These are phyloP conservation scores for Staphylotrichum longicolle DNA, from an alignment of 495 filamentous ascomycete species.

Conservation along the genomic window DNA sequence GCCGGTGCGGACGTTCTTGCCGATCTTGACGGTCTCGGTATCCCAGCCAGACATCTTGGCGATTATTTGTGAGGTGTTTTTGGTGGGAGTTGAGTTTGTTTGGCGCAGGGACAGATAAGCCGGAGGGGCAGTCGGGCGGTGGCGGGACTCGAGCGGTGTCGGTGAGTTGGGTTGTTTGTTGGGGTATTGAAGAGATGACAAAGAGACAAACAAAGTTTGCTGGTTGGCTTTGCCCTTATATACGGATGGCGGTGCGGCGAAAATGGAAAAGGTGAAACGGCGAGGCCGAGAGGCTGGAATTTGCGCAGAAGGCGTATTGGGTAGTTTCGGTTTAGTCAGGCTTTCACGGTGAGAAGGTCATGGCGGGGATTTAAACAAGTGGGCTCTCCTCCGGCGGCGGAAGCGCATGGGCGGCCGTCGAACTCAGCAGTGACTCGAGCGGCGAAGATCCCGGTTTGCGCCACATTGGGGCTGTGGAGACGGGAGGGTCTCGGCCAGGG, in stretches of 20 bases:
- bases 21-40: constrained; percentile 80
- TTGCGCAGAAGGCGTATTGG: constrained; percentile 7
- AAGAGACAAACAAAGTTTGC: constrained; percentile 3
- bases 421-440: constrained; percentile 37
- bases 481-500: not conserved
- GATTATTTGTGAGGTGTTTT: not conserved
- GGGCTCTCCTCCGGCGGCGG: constrained; percentile 18
- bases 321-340: constrained; percentile 12
- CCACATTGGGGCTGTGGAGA: constrained; percentile 32
- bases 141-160: not conserved
- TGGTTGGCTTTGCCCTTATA: constrained; percentile 4
- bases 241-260: constrained; percentile 10
- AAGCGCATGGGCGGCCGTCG: constrained; percentile 37
- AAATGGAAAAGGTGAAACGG: constrained; percentile 12
- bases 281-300: constrained; percentile 12
- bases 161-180: not conserved
- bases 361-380: constrained; percentile 20
- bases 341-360: constrained; percentile 6
- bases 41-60: constrained; percentile 71
- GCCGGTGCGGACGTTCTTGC: constrained; percentile 67
- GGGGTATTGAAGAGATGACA: not conserved
- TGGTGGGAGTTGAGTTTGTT: constrained; percentile 5
- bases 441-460: constrained; percentile 26
- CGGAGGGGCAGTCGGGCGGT: not conserved
- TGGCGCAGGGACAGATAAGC: no score